These are phyloP conservation scores for Monilinia fructicola DNA, from an alignment of 2,329 filamentous ascomycete genomes.

Conservation along the genomic window DNA sequence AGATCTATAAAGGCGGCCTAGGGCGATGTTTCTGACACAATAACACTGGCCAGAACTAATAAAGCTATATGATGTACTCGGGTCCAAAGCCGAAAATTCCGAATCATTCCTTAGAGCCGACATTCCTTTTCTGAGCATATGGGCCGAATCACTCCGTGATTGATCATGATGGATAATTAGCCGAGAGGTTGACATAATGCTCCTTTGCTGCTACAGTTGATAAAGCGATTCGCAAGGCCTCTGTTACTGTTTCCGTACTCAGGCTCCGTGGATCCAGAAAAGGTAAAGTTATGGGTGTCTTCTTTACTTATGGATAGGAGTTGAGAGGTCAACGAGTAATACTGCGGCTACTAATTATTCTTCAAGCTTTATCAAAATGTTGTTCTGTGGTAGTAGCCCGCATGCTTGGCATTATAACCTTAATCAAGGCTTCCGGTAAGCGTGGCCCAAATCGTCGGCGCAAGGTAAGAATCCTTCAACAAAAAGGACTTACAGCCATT, in stretches of 20 bases:
- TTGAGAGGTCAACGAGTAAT: neutral
- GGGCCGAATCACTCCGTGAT: neutral
- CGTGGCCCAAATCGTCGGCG: neutral
- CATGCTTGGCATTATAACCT: neutral
- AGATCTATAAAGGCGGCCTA: neutral
- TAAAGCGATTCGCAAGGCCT: neutral
- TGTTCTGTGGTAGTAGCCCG: conserved; percentile 1
- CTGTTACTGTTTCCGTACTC: neutral
- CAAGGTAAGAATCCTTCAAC: neutral
- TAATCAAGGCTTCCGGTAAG: neutral
- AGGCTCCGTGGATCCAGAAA: no score
- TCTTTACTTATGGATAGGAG: neutral
- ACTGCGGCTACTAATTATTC: neutral
- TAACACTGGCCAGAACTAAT: neutral
- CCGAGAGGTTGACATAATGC: neutral
- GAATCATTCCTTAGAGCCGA: neutral
- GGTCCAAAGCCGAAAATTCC: conserved; percentile 6
- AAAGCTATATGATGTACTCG: neutral
- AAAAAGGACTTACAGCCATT: neutral
- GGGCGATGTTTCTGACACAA: neutral
- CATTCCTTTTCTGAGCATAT: neutral
- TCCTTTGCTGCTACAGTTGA: neutral
- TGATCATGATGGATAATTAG: neutral
- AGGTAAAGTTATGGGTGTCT: neutral
- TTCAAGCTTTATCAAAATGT: neutral